Evolutionary conservation across 2,329 filamentous ascomycete genomes (phyloP).

Genomic region (Orbilia ellipsospora): DNA sequence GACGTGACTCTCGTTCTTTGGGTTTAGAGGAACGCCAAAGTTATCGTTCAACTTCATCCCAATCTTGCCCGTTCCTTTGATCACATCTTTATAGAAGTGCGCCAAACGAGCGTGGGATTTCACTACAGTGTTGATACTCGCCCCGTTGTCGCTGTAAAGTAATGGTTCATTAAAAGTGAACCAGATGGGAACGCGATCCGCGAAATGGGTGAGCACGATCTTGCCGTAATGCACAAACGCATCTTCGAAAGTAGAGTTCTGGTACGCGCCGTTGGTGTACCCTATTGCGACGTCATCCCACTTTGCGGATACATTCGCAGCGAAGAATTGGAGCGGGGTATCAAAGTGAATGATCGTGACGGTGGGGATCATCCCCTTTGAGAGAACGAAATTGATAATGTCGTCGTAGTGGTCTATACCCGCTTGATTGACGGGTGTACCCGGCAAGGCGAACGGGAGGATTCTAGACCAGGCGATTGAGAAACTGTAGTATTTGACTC

Average conservation of each 20-base stretch:
- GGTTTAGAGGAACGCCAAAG: conserved; percentile 27
- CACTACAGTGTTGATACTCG: conserved; percentile 63
- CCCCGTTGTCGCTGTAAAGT: conserved; percentile 61
- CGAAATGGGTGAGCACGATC: conserved; percentile 67
- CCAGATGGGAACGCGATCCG: conserved; percentile 67
- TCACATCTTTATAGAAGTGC: conserved; percentile 69
- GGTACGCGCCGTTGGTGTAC: conserved; percentile 64
- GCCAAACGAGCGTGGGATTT: conserved; percentile 67
- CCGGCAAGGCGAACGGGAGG: conserved; percentile 67
- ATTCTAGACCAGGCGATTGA: conserved; percentile 68
- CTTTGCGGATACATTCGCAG: conserved; percentile 60
- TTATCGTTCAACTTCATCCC: conserved; percentile 32
- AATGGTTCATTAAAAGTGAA: conserved; percentile 69
- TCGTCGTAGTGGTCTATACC: conserved; percentile 69
- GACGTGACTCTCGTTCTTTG: conserved; percentile 28
- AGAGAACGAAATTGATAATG: conserved; percentile 66
- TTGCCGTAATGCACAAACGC: conserved; percentile 69
- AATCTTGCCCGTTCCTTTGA: conserved; percentile 67
- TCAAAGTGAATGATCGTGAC: conserved; percentile 68
- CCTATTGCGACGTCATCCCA: conserved; percentile 60
- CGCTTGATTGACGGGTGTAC: conserved; percentile 67
- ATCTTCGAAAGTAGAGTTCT: conserved; percentile 66
- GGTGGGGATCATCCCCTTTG: conserved; percentile 66
- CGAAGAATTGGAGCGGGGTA: conserved; percentile 64
- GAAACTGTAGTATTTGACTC: conserved; percentile 68